phyloP scores from a whole-genome alignment of 805 yeast species.

The Tetrapisispora nanseiensis region DNA sequence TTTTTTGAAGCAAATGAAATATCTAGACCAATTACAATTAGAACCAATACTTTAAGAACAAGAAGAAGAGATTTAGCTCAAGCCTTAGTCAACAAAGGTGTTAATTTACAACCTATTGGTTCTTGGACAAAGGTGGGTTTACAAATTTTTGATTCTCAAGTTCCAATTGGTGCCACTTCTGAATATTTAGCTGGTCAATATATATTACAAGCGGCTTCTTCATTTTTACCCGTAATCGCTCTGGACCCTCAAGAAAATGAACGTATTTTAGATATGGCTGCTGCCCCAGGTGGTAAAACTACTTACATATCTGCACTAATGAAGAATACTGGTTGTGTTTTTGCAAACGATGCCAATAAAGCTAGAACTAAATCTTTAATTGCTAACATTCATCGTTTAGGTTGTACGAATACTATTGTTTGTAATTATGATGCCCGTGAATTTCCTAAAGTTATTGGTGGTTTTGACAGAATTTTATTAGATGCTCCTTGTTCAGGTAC shows the following conservation, averaged over 20 bases:
- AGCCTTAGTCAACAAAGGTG: conserved; percentile 90
- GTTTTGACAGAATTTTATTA: conserved; percentile 85
- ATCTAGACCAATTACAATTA: conserved; percentile 89
- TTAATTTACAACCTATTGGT: conserved; percentile 93
- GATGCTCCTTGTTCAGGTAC: conserved; percentile 99
- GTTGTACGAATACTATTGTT: conserved; percentile 92
- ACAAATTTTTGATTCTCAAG: conserved; percentile 95
- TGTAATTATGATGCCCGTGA: conserved; percentile 98
- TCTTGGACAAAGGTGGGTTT: conserved; percentile 97
- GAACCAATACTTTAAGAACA: conserved; percentile 93
- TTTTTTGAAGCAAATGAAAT: conserved; percentile 98
- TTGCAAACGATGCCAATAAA: conserved; percentile 95
- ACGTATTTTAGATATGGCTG: conserved; percentile 95
- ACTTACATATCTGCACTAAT: conserved; percentile 90
- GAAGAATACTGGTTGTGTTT: conserved; percentile 96
- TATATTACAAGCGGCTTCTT: conserved; percentile 95
- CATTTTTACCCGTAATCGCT: conserved; percentile 96
- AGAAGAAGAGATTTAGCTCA: conserved; percentile 95
- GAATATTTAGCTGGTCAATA: conserved; percentile 97
- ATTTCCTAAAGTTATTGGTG: conserved; percentile 96
- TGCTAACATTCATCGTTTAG: conserved; percentile 95
- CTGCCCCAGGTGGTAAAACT: conserved; percentile 99
- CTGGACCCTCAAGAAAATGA: conserved; percentile 95
- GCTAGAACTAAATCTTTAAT: conserved; percentile 92
- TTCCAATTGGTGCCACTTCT: conserved; percentile 99